A percentile compares a stretch with the other conserved stretches of the same genome.
phyloP scores from a whole-genome alignment of 805 yeast species.

The Wickerhamomyces sydowiorum region DNA sequence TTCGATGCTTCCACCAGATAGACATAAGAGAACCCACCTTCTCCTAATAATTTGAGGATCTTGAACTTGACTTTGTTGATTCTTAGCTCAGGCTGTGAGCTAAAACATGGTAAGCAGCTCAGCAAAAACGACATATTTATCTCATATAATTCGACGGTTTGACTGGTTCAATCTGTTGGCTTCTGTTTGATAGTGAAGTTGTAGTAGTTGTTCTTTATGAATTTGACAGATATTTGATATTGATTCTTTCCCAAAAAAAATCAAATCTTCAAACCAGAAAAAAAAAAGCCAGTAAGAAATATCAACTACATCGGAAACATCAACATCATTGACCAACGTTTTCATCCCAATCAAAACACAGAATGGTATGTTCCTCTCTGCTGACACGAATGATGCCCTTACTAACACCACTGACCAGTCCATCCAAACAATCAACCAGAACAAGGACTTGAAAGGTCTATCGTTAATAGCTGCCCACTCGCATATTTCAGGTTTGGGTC shows the following conservation, averaged over 20 bases:
- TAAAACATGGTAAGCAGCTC: constrained; percentile 20
- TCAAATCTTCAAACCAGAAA: background rate
- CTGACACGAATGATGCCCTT: too few species aligned
- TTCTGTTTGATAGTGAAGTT: background rate
- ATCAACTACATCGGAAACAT: background rate
- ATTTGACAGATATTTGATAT: constrained; percentile 7
- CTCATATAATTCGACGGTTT: too few species aligned
- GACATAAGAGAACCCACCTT: constrained; percentile 86
- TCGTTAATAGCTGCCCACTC: constrained; percentile 96
- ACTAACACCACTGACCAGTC: constrained; percentile 20
- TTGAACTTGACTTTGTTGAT: constrained; percentile 59
- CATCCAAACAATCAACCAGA: constrained; percentile 36
- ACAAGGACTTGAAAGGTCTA: constrained; percentile 51
- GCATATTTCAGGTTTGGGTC: constrained; percentile 94
- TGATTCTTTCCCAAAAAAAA: constrained; percentile 2
- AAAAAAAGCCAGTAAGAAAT: background rate
- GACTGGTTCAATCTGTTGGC: background rate
- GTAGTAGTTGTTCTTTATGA: too few species aligned
- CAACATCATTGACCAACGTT: too few species aligned
- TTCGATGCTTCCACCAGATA: constrained; percentile 58
- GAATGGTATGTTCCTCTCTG: background rate
- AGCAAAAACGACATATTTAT: constrained; percentile 8
- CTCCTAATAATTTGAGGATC: constrained; percentile 73
- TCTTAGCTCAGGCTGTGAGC: constrained; percentile 46
- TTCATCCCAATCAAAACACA: too few species aligned